These are phyloP conservation scores for Hypoxylon sp. DNA, from an alignment of 2,329 filamentous ascomycete species.

Conservation along the genomic window DNA sequence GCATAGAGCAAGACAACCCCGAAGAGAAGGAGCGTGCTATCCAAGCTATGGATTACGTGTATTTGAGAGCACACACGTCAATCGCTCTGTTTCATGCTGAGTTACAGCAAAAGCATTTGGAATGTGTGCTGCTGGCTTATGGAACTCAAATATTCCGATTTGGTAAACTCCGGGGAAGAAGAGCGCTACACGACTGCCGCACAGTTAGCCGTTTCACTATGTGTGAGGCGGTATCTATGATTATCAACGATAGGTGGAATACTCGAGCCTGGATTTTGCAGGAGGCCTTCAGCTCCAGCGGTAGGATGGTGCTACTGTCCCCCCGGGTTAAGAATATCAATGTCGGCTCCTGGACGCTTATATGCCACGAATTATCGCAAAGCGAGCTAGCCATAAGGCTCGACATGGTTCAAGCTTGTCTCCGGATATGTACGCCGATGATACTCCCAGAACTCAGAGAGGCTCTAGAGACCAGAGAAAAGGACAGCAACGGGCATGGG, in stretches of 20 bases:
- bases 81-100: neutral
- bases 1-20: conserved; percentile 2
- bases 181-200: neutral
- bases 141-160: neutral
- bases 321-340: neutral
- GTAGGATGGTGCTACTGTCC: neutral
- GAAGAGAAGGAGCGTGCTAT: neutral
- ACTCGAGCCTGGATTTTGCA: neutral
- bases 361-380: neutral
- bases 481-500: neutral
- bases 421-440: neutral
- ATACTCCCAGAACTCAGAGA: neutral
- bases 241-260: conserved; percentile 1
- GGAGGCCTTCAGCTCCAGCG: neutral
- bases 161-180: too few species aligned
- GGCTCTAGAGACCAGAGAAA: neutral
- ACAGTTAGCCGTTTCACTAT: neutral
- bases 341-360: neutral
- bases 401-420: neutral
- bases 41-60: neutral
- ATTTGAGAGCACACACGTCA: conserved; percentile 1
- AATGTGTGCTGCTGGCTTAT: neutral
- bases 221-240: neutral
- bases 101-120: neutral
- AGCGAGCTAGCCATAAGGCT: neutral